These are phyloP conservation scores for Centrapalus pauciflorus DNA, from an alignment of 129 eudicot species.

Conservation along the genomic window DNA sequence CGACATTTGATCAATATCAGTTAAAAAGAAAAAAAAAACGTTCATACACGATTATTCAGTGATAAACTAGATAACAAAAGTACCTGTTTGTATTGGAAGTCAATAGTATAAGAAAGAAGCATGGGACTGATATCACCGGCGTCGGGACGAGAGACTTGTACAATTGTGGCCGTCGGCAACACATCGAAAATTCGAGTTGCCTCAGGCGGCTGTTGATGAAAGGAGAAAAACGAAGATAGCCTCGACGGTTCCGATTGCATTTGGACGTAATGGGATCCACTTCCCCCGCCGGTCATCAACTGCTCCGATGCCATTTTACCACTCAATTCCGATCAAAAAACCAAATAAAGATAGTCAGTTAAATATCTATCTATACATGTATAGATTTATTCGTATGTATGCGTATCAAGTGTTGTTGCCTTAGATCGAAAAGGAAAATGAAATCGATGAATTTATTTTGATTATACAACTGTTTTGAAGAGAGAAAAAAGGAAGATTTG, in stretches of 20 bases:
- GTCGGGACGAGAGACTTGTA: conserved; percentile 88
- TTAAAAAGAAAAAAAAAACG: not conserved
- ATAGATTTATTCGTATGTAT: conserved; percentile 9
- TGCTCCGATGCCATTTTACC: conserved; percentile 64
- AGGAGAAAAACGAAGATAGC: conserved; percentile 53
- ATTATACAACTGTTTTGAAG: conserved; percentile 8
- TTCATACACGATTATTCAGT: conserved; percentile 4
- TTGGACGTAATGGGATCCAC: conserved; percentile 61
- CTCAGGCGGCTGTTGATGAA: conserved; percentile 45
- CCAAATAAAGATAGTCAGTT: not conserved
- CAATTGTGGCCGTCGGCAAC: conserved; percentile 75
- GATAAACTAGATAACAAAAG: not conserved
- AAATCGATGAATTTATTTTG: conserved; percentile 4
- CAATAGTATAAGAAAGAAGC: conserved; percentile 69
- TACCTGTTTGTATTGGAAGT: conserved; percentile 85
- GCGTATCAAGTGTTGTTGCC: conserved; percentile 10
- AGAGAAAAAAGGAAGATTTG: conserved; percentile 11
- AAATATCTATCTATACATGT: conserved; percentile 13
- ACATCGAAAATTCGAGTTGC: conserved; percentile 82
- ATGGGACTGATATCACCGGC: conserved; percentile 88
- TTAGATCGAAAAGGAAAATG: conserved; percentile 17
- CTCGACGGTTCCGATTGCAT: conserved; percentile 78
- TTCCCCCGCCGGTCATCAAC: conserved; percentile 49
- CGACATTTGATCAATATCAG: conserved; percentile 1
- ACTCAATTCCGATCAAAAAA: conserved; percentile 25